Percentiles rank a stretch among this genome's conserved stretches.
Conservation (phyloP, 768 basidiomycete genomes). For the Asterophora lycoperdoides region DNA sequence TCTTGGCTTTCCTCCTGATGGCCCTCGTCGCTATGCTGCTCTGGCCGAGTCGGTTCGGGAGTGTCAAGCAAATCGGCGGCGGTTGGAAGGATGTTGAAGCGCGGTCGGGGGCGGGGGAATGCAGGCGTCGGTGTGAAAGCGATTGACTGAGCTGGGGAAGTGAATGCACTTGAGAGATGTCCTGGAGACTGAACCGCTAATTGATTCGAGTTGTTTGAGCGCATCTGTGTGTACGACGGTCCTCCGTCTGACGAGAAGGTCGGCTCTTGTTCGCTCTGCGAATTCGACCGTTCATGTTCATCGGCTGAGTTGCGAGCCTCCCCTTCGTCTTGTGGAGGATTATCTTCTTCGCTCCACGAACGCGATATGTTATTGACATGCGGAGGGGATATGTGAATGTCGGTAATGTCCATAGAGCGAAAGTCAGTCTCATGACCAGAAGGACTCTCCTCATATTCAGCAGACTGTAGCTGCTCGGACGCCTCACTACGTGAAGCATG, state of each 20-base stretch:
- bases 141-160: conserved; percentile 53
- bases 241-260: conserved; percentile 72
- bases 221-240: conserved; percentile 30
- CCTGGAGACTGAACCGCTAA: conserved; percentile 28
- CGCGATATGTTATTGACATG: conserved; percentile 18
- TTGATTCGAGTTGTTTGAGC: conserved; percentile 23
- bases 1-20: conserved; percentile 15
- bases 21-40: conserved; percentile 19
- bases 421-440: conserved; percentile 31
- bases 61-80: conserved; percentile 39
- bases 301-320: conserved; percentile 14
- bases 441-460: conserved; percentile 23
- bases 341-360: conserved; percentile 10
- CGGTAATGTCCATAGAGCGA: conserved; percentile 51
- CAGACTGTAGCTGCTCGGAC: conserved; percentile 4
- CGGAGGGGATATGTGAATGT: conserved; percentile 44
- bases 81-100: conserved; percentile 48
- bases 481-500: conserved; percentile 21
- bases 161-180: conserved; percentile 37
- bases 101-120: conserved; percentile 55
- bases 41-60: conserved; percentile 23
- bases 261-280: conserved; percentile 41
- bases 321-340: conserved; percentile 2
- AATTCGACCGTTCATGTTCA: conserved; percentile 14
- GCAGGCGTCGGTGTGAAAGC: conserved; percentile 70